These are phyloP conservation scores for Beauveria bassiana DNA, from an alignment of 2,329 filamentous ascomycete species.

Conservation along the genomic window DNA sequence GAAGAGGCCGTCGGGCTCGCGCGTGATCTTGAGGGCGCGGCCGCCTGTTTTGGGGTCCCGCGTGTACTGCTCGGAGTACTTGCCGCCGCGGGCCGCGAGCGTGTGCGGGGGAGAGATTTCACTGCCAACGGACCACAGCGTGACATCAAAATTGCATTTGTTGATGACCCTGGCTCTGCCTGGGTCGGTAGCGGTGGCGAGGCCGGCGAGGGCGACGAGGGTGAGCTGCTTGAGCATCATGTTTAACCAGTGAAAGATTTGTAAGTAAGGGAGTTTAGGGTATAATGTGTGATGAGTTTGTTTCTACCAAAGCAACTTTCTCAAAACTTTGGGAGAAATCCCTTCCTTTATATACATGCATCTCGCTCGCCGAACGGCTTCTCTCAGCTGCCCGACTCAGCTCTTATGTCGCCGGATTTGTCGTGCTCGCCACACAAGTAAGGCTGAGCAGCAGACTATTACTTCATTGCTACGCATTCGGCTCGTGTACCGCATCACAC, in stretches of 20 bases:
- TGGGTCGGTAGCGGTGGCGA: background rate
- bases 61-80: slow-evolving; percentile 26
- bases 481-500: background rate
- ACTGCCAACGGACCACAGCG: slow-evolving; percentile 32
- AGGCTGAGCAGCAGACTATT: background rate
- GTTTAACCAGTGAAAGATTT: background rate
- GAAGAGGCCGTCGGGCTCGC: slow-evolving; percentile 27
- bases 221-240: background rate
- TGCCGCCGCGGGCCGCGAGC: slow-evolving; percentile 17
- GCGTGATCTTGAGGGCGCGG: slow-evolving; percentile 31
- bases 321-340: background rate
- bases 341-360: background rate
- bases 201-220: background rate
- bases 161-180: slow-evolving; percentile 28
- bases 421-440: background rate
- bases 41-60: slow-evolving; percentile 31
- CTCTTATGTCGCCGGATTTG: background rate
- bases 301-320: background rate
- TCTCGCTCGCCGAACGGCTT: background rate
- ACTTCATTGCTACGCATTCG: background rate
- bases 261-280: background rate
- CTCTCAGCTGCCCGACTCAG: background rate
- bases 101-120: slow-evolving; percentile 19
- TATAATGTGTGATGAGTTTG: background rate
- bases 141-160: slow-evolving; percentile 27